Evolutionary conservation across 176 grass and related monocot species (phyloP).

Genomic region (Miscanthus lutarioriparius): DNA sequence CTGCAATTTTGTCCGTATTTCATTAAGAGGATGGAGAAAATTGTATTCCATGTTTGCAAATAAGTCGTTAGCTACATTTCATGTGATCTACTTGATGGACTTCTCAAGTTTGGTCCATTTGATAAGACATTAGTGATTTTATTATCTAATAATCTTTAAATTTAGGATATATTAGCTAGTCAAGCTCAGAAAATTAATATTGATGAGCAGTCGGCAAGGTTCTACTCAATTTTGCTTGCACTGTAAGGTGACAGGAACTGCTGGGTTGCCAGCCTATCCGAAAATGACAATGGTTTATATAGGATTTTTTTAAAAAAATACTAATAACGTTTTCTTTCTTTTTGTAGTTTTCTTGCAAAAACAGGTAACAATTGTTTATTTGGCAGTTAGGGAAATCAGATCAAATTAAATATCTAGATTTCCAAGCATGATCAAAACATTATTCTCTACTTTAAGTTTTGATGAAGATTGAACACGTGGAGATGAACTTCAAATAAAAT

Average conservation of each 20-base stretch:
- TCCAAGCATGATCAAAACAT: not conserved
- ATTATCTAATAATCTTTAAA: not conserved
- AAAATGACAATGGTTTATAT: conserved; percentile 6
- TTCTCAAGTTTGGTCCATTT: not conserved
- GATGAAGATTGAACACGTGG: not conserved
- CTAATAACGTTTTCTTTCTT: not conserved
- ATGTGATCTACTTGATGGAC: not conserved
- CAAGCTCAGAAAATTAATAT: not conserved
- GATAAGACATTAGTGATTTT: not conserved
- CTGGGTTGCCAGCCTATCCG: conserved; percentile 18
- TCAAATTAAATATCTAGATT: not conserved
- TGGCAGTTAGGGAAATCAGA: not conserved
- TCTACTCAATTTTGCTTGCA: conserved; percentile 17
- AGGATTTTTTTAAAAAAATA: not conserved
- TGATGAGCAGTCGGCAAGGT: not conserved
- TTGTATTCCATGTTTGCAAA: not conserved
- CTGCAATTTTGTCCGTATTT: too few species aligned
- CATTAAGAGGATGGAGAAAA: not conserved
- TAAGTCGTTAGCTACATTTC: not conserved
- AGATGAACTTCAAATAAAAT: not conserved
- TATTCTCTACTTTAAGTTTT: not conserved
- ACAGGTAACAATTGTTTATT: not conserved
- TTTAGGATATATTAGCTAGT: not conserved
- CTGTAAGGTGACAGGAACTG: not conserved
- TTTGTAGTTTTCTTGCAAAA: not conserved